Percentiles rank a stretch among this genome's conserved stretches.
These are phyloP conservation scores for Plasmodium sp. DNA, from an alignment of 169 alveolate species.

Conservation along the genomic window DNA sequence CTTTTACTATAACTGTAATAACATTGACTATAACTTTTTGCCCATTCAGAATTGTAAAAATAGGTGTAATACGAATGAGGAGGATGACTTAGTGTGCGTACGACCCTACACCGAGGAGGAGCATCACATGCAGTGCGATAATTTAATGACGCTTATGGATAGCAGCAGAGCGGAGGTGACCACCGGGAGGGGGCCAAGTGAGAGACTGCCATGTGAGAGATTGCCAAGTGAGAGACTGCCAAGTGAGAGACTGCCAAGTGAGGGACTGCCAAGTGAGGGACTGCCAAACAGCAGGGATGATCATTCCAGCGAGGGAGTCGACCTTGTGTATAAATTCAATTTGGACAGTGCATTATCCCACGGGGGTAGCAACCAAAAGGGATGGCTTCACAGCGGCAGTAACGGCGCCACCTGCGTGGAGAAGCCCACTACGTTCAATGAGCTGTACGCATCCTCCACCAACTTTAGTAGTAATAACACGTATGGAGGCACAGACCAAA, in stretches of 20 bases:
- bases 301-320: neutral
- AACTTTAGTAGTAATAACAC: neutral
- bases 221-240: neutral
- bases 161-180: neutral
- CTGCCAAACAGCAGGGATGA: neutral
- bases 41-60: slow-evolving; percentile 13
- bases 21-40: slow-evolving; percentile 13
- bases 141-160: slow-evolving; percentile 36
- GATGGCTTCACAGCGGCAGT: neutral
- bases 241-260: neutral
- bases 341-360: neutral
- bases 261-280: neutral
- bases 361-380: neutral
- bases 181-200: neutral
- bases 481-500: neutral
- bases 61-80: slow-evolving; percentile 28
- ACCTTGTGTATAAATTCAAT: slow-evolving; percentile 21
- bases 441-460: neutral
- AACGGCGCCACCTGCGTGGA: neutral
- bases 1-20: neutral
- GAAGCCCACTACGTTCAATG: neutral
- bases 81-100: slow-evolving; percentile 39
- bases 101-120: slow-evolving; percentile 35
- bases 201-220: neutral
- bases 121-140: neutral